A percentile compares a stretch with the other conserved stretches of the same genome.
Conservation (phyloP, 768 basidiomycete species). For the Antrodiella citrinella region DNA sequence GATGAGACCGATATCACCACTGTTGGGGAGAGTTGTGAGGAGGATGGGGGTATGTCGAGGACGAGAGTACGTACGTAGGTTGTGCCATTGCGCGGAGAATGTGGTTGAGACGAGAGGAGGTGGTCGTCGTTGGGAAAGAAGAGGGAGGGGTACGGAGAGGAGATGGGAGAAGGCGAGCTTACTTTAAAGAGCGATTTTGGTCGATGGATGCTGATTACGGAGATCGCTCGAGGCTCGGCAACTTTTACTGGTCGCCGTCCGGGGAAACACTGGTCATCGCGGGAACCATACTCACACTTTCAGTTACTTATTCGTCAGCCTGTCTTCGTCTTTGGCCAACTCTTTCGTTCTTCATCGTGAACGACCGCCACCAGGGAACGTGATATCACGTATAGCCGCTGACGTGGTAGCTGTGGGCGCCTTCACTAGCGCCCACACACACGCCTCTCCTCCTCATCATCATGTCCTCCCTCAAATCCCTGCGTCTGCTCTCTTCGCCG, state of each 20-base stretch:
- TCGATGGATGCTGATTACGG: slow-evolving; percentile 8
- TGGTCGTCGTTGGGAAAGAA: slow-evolving; percentile 17
- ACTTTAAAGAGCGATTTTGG: slow-evolving; percentile 26
- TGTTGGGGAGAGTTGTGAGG: slow-evolving; percentile 27
- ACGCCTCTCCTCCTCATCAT: slow-evolving; percentile 2
- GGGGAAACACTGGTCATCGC: too few species aligned
- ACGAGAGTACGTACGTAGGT: slow-evolving; percentile 38
- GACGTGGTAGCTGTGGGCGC: not conserved
- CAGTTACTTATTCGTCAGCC: too few species aligned
- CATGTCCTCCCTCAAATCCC: slow-evolving; percentile 2
- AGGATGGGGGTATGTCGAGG: slow-evolving; percentile 9
- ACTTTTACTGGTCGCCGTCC: too few species aligned
- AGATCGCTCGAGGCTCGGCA: too few species aligned
- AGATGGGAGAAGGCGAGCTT: slow-evolving; percentile 10
- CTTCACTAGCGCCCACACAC: too few species aligned
- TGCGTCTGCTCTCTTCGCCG: slow-evolving; percentile 1
- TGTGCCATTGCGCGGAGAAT: slow-evolving; percentile 32
- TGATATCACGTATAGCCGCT: too few species aligned
- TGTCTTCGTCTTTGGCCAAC: too few species aligned
- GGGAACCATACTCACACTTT: too few species aligned
- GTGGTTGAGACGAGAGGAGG: slow-evolving; percentile 25
- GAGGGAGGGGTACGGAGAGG: slow-evolving; percentile 13
- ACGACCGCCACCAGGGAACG: too few species aligned
- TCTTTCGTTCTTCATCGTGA: too few species aligned
- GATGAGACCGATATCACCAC: slow-evolving; percentile 97